These are phyloP conservation scores for Blepharisma stoltei DNA, from an alignment of 73 alveolate species.

Conservation along the genomic window DNA sequence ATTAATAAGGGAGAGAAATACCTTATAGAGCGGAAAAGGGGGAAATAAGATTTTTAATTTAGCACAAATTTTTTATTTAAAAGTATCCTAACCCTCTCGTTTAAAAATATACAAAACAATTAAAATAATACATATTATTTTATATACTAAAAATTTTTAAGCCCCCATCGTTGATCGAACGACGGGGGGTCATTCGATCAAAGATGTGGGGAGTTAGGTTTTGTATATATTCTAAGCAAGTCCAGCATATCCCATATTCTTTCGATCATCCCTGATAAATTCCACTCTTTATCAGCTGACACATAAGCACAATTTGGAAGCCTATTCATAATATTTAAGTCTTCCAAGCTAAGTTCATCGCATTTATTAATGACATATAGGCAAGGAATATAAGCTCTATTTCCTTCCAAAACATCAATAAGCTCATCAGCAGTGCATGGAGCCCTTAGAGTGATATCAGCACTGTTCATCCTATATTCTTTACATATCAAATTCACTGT, in stretches of 20 bases:
- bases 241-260: slow-evolving; percentile 97
- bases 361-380: slow-evolving; percentile 95
- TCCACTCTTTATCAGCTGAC: slow-evolving; percentile 97
- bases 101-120: too few relatives aligned
- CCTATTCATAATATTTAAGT: slow-evolving; percentile 72
- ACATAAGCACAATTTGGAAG: slow-evolving; percentile 97
- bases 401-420: slow-evolving; percentile 98
- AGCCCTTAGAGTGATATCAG: slow-evolving; percentile 85
- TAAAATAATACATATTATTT: too few relatives aligned
- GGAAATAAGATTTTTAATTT: too few relatives aligned
- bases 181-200: too few relatives aligned
- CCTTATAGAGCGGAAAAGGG: too few relatives aligned
- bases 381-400: slow-evolving; percentile 96
- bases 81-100: too few relatives aligned
- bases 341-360: slow-evolving; percentile 91
- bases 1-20: too few relatives aligned
- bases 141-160: too few relatives aligned
- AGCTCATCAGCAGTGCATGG: slow-evolving; percentile 94
- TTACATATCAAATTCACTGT: slow-evolving; percentile 62
- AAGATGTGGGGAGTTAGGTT: too few relatives aligned
- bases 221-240: slow-evolving; percentile 94
- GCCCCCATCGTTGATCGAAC: too few relatives aligned
- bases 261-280: slow-evolving; percentile 95
- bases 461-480: slow-evolving; percentile 91
- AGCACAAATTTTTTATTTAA: too few relatives aligned